Evolutionary conservation across 345 rosid species (phyloP).

Genomic region (Ceriops zippeliana): DNA sequence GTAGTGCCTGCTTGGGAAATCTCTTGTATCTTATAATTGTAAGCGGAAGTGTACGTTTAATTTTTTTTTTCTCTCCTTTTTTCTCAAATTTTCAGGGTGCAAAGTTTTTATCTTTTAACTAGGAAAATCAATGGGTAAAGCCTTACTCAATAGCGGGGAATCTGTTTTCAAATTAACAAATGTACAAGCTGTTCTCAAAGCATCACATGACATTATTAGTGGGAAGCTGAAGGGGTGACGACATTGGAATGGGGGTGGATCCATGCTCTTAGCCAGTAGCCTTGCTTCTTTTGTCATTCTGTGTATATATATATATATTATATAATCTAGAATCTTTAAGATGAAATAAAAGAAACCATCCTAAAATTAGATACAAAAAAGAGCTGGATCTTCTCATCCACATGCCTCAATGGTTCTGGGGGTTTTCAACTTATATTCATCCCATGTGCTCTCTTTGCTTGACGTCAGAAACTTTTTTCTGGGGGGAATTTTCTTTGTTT

Average conservation of each 20-base stretch:
- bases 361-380: not conserved
- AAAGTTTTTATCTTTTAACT: constrained; percentile 17
- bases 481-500: not conserved
- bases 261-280: constrained; percentile 35
- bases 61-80: not conserved
- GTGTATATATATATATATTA: too few species aligned
- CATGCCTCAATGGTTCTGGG: constrained; percentile 1
- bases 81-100: not conserved
- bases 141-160: constrained; percentile 11
- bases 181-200: constrained; percentile 22
- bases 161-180: constrained; percentile 14
- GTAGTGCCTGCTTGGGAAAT: not conserved
- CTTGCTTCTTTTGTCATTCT: constrained; percentile 1
- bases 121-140: constrained; percentile 26
- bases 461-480: not conserved
- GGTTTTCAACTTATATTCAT: not conserved
- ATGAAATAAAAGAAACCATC: not conserved
- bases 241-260: constrained; percentile 40
- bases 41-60: not conserved
- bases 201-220: constrained; percentile 51
- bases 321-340: not conserved
- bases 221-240: constrained; percentile 26
- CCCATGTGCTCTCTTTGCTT: constrained; percentile 11
- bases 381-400: constrained; percentile 1
- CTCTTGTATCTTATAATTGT: not conserved